Evolutionary conservation across 257 asterid genomes (phyloP), one percentile per base, ranked within the genome.

Genomic region (Solanum verrucosum): DNA sequence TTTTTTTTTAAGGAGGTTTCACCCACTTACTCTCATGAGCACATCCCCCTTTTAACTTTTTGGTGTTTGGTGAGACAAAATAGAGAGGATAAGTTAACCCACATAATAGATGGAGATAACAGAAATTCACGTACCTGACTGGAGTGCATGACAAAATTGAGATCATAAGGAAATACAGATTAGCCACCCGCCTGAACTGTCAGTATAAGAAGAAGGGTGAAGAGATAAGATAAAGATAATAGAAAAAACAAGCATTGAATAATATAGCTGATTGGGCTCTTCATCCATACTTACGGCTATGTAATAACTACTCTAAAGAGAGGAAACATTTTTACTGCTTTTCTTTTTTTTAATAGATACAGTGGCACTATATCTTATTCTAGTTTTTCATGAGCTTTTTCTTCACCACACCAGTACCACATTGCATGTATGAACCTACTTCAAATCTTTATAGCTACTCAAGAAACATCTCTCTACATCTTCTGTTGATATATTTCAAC

Each of bases 101-200:
- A 81, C 68, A 46, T 46, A 46, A 27, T 31, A 82, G 46, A 82
- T 46, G 35, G 29, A 49, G 31, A 82, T 29, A 56, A 31, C 44
- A 31, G 31, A 82, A 82, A 49, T 31, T 44, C 74, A 86, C 93
- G 84, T 92, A 98, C 99, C 99, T 98, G 89, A 98, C 91, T 37
- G 99, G 99, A 89, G 99, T 98, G 93, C 99, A 98, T 68, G 99
- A 98, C 94, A 98, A 90, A 92, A 98, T 94, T 87, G 99, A 98
- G 91, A 98, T 98, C 98, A 98, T 93, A 87, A 98, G 98, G 90
- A 98, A 98, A 92, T 98, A 98, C 92, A 96, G 96, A 94, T 98
- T 98, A 90, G 99, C 99, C 98, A 98, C 99, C 96, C 99, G 97
- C 93, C 98, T 96, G 98, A 98, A 96, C 99, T 98, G 99, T 93